These are phyloP conservation scores for Beauveria sp. DNA, from an alignment of 2,329 filamentous ascomycete species.

Conservation along the genomic window DNA sequence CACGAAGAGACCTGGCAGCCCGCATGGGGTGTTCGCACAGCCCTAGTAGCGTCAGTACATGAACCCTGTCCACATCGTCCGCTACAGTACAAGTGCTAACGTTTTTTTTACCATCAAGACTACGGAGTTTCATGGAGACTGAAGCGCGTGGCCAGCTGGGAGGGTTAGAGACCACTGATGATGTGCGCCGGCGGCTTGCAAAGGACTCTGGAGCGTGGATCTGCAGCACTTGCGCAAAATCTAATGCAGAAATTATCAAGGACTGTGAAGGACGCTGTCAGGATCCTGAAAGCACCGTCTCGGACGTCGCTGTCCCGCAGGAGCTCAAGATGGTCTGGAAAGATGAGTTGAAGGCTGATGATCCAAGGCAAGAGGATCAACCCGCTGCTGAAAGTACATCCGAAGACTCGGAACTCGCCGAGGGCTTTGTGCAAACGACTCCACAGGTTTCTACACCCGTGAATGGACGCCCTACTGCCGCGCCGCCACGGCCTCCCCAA, in stretches of 20 bases:
- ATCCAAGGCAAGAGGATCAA: constrained; percentile 14
- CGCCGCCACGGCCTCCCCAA: background rate
- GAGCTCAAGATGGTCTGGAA: constrained; percentile 62
- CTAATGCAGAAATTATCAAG: constrained; percentile 65
- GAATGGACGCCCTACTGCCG: background rate
- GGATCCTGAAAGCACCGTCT: constrained; percentile 21
- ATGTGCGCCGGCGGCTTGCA: constrained; percentile 62
- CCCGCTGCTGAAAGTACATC: constrained; percentile 34
- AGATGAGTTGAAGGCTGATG: constrained; percentile 54
- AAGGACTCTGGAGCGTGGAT: constrained; percentile 55
- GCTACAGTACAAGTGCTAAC: background rate
- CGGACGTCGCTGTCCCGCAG: constrained; percentile 43
- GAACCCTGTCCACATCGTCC: background rate
- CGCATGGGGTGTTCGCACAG: constrained; percentile 91
- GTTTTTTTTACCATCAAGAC: constrained; percentile 23
- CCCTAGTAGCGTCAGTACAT: constrained; percentile 52
- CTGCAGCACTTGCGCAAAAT: constrained; percentile 63
- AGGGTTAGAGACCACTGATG: constrained; percentile 69
- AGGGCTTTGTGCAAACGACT: constrained; percentile 50
- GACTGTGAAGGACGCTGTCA: constrained; percentile 55
- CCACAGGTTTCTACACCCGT: constrained; percentile 17
- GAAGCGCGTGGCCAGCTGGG: constrained; percentile 83
- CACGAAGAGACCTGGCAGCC: constrained; percentile 99
- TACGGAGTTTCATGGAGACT: constrained; percentile 89
- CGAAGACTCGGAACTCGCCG: constrained; percentile 36